Evolutionary conservation across 176 grass and related monocot species (phyloP), one percentile per base, ranked within the genome.

Genomic region (Chrysopogon serrulatus): DNA sequence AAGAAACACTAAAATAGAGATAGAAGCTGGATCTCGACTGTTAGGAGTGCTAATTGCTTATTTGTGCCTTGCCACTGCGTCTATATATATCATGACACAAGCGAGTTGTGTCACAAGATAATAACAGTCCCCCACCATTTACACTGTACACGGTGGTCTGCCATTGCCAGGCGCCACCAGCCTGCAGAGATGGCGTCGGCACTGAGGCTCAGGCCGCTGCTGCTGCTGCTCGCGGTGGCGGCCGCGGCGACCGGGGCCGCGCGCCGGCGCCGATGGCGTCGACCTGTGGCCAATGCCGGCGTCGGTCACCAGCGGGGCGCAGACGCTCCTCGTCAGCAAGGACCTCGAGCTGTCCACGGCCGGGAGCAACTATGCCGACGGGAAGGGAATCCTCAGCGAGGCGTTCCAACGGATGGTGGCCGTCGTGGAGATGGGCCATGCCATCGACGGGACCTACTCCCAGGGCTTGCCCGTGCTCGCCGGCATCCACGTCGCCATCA

Each of bases 251-350:
- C 35, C 26, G 87, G 74, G n/a, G 10, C 87, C 49, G 33, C 78
- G 65, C 73, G 74, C 42, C 35, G 43, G 16, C 11, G 68, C 26
- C 26, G 68, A 86, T 17, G 56, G 82, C 31, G 51, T 98, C 27
- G 86, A 98, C 31, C 36, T 98, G 81, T 98, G 93, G 96, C 96
- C 96, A 86, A 92, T 98, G 96, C 93, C 93, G 0, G 82, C 79
- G 72, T 90, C 87, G 40, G 87, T 70, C 41, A 81, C 27, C 60
- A n/a, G 61, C 71, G 96, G 96, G 0, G 80, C 64, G 56, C 61
- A 81, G 71, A 95, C 80, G 53, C 84, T 98, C 23, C 86, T 88
- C 68, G 75, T 93, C 73, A 80, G 69, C 91, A 95, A 37, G 73
- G 83, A 90, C 61, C 87, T 98, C 74, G 44, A 54, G 85, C 65